Evolutionary conservation across 2,329 filamentous ascomycete genomes (phyloP).

Genomic region (Alternaria arborescens): DNA sequence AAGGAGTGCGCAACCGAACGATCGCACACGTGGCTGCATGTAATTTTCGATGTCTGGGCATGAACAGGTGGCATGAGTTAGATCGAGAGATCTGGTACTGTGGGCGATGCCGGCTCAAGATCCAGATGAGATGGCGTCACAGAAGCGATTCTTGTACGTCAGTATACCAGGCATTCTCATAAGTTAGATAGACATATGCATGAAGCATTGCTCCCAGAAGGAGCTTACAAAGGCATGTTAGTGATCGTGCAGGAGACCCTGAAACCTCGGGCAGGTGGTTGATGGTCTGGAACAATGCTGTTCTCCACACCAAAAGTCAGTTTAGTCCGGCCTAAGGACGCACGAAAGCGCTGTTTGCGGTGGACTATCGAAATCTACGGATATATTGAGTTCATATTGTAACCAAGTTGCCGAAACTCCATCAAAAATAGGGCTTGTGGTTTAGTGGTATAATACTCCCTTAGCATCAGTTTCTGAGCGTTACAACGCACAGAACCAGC

Average conservation of each 20-base stretch:
- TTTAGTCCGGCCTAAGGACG: background rate
- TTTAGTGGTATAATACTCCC: conserved; percentile 32
- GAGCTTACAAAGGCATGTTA: background rate
- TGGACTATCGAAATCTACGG: no score
- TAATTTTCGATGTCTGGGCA: conserved; percentile 10
- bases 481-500: background rate
- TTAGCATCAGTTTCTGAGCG: conserved; percentile 9
- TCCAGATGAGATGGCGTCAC: background rate
- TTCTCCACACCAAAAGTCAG: background rate
- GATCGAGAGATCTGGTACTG: background rate
- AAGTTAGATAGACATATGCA: background rate
- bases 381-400: no score
- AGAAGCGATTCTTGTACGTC: background rate
- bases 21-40: conserved; percentile 23
- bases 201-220: background rate
- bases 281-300: conserved; percentile 3
- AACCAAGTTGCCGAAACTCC: rapidly evolving
- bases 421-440: conserved; percentile 20
- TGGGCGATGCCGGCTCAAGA: background rate
- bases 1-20: conserved; percentile 26
- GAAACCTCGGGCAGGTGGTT: background rate
- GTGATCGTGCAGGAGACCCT: background rate
- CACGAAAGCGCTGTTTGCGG: no score
- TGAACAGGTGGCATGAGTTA: background rate
- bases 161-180: background rate